phyloP scores from a whole-genome alignment of 345 rosid species.

The Salix suchowensis region DNA sequence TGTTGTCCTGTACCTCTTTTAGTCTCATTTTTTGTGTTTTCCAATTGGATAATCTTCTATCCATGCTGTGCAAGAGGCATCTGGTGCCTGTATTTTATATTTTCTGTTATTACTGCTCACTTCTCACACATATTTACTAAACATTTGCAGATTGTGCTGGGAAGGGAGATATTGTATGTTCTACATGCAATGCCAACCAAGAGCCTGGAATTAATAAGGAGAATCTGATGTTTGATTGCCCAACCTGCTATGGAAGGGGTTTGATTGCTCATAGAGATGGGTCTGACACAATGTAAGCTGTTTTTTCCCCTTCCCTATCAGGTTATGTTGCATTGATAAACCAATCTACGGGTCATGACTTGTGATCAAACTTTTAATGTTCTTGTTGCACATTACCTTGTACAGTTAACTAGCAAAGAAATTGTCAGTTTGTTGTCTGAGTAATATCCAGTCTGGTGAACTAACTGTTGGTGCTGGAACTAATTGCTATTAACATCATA shows the following conservation, averaged over 20 bases:
- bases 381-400: not conserved
- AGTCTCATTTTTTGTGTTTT: not conserved
- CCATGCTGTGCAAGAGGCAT: not conserved
- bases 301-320: not conserved
- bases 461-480: not conserved
- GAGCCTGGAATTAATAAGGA: slow-evolving; percentile 79
- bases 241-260: slow-evolving; percentile 81
- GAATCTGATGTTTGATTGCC: slow-evolving; percentile 63
- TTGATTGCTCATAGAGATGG: slow-evolving; percentile 91
- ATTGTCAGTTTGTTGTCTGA: not conserved
- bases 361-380: not conserved
- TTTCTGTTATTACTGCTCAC: not conserved
- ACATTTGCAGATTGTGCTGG: slow-evolving; percentile 62
- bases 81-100: not conserved
- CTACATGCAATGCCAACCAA: slow-evolving; percentile 64
- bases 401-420: not conserved
- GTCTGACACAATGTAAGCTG: slow-evolving; percentile 74
- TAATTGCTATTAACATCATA: not conserved
- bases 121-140: not conserved
- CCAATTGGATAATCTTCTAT: not conserved
- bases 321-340: too few relatives aligned
- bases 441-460: not conserved
- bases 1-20: not conserved
- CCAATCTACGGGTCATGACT: not conserved
- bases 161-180: slow-evolving; percentile 61